phyloP scores from a whole-genome alignment of 106 monocot genomes.

The Dioscorea zingiberensis region DNA sequence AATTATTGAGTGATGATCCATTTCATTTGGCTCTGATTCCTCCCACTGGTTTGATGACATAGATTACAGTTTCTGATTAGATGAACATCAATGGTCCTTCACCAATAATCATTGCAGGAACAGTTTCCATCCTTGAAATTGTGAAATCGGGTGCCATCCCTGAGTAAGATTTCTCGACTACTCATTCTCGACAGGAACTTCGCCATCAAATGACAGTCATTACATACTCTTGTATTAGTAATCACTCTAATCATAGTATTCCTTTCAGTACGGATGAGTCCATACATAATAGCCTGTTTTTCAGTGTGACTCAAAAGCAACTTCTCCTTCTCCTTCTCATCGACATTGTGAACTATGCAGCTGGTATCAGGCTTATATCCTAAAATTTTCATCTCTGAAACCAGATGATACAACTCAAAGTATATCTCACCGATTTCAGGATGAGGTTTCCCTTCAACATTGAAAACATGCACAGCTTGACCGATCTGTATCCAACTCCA shows the following conservation, averaged over 20 bases:
- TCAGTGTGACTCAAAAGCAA: constrained; percentile 54
- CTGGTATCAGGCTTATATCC: constrained; percentile 56
- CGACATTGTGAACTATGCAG: constrained; percentile 37
- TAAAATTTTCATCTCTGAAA: constrained; percentile 30
- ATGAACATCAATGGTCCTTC: neutral
- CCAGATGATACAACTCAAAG: constrained; percentile 32
- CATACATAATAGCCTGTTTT: constrained; percentile 61
- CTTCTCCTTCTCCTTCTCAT: constrained; percentile 45
- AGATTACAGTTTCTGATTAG: no score
- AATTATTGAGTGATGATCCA: no score
- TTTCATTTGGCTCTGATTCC: no score
- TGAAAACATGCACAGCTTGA: constrained; percentile 36
- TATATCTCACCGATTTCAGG: constrained; percentile 47
- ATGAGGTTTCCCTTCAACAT: constrained; percentile 36
- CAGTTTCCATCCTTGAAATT: constrained; percentile 46
- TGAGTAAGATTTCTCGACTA: constrained; percentile 38
- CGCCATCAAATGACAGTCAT: constrained; percentile 56
- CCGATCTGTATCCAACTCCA: constrained; percentile 57
- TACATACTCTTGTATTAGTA: constrained; percentile 58
- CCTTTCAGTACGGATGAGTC: constrained; percentile 33
- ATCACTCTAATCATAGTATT: constrained; percentile 40
- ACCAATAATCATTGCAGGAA: constrained; percentile 71
- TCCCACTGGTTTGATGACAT: no score
- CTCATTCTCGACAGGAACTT: constrained; percentile 41
- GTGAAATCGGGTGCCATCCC: constrained; percentile 57